Percentiles rank a stretch among this genome's conserved stretches.
These are phyloP conservation scores for Solanum arcanum DNA, from an alignment of 257 asterid genomes.

Conservation along the genomic window DNA sequence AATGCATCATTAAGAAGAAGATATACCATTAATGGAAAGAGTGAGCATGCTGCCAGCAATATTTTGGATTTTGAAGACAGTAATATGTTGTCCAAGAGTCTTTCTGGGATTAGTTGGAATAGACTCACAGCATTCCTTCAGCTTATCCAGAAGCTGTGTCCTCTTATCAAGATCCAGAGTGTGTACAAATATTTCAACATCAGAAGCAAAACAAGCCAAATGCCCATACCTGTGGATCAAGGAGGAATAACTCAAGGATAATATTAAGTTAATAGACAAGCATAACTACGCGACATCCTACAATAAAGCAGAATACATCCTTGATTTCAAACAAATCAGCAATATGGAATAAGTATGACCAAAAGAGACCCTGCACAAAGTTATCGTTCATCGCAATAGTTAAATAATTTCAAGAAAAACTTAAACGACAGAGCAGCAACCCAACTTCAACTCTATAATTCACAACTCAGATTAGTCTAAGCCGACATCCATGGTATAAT, in stretches of 20 bases:
- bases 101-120: slow-evolving; percentile 28
- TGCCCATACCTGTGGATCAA: slow-evolving; percentile 76
- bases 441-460: not conserved
- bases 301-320: not conserved
- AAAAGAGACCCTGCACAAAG: not conserved
- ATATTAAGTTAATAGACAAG: not conserved
- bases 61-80: slow-evolving; percentile 61
- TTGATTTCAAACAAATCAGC: not conserved
- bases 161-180: slow-evolving; percentile 41
- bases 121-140: slow-evolving; percentile 36
- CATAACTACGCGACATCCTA: not conserved
- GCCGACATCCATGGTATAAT: not conserved
- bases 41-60: slow-evolving; percentile 40
- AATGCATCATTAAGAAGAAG: not conserved
- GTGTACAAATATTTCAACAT: slow-evolving; percentile 57
- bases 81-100: slow-evolving; percentile 70
- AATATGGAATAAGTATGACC: not conserved
- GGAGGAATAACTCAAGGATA: not conserved
- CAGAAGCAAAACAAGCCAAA: slow-evolving; percentile 80
- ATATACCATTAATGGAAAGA: slow-evolving; percentile 52
- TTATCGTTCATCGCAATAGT: not conserved
- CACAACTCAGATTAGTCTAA: not conserved
- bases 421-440: not conserved
- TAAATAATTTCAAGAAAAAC: not conserved
- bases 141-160: slow-evolving; percentile 44